A percentile compares a stretch with the other conserved stretches of the same genome.
Evolutionary conservation across 768 basidiomycete species (phyloP).

Genomic region (Hygrophorus pudorinus): DNA sequence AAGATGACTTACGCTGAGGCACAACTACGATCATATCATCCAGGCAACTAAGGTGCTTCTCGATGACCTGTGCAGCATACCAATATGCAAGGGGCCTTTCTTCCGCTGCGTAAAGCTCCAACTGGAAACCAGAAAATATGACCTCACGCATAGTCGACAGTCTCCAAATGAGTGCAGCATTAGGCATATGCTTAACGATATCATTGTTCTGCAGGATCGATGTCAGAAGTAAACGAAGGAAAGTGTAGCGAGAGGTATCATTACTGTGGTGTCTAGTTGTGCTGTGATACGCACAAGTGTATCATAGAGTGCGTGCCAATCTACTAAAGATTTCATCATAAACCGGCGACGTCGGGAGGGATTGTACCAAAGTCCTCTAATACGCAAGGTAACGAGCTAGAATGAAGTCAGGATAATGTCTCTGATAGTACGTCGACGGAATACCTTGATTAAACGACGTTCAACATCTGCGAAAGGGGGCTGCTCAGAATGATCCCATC

Average conservation of each 20-base stretch:
- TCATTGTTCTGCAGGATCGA: conserved; percentile 18
- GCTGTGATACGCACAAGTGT: conserved; percentile 24
- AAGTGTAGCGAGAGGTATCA: not conserved
- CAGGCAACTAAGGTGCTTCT: conserved; percentile 43
- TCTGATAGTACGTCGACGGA: conserved; percentile 4
- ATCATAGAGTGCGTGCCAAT: conserved; percentile 61
- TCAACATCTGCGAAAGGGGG: conserved; percentile 33
- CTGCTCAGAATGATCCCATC: conserved; percentile 27
- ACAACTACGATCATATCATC: conserved; percentile 35
- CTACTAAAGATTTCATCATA: conserved; percentile 50
- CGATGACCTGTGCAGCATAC: conserved; percentile 51
- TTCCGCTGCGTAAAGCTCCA: conserved; percentile 59
- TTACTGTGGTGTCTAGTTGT: conserved; percentile 21
- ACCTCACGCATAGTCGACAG: conserved; percentile 55
- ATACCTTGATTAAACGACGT: conserved; percentile 32
- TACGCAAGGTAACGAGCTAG: conserved; percentile 49
- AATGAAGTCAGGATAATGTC: conserved; percentile 1
- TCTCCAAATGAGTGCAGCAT: conserved; percentile 46
- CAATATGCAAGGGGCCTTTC: conserved; percentile 73
- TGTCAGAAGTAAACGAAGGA: conserved; percentile 1
- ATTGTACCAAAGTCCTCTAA: conserved; percentile 58
- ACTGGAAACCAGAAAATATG: conserved; percentile 64
- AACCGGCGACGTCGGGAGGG: conserved; percentile 56
- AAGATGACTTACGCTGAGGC: conserved; percentile 23
- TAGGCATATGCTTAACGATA: conserved; percentile 32